Conservation (phyloP, 179 eudicot species). For the Actinidia arguta region DNA sequence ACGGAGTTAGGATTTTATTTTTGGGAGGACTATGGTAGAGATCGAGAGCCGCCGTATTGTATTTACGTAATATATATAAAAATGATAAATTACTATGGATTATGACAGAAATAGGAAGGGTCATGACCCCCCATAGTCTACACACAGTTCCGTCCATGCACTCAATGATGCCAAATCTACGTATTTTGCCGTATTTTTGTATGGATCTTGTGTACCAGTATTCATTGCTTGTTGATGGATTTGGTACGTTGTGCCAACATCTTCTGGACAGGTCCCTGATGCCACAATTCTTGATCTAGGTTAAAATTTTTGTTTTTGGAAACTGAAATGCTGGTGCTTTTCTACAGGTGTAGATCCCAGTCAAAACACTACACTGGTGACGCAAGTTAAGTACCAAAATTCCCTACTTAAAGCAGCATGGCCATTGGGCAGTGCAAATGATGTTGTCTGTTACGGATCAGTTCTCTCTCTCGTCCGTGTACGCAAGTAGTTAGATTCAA, state of each 20-base stretch:
- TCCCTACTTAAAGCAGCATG: slow-evolving; percentile 92
- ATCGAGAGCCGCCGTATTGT: too few species aligned
- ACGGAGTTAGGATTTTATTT: too few species aligned
- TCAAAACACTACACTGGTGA: slow-evolving; percentile 88
- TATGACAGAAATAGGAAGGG: too few species aligned
- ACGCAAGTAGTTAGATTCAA: too few species aligned
- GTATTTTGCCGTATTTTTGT: slow-evolving; percentile 84
- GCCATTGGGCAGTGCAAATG: slow-evolving; percentile 98
- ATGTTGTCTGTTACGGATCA: slow-evolving; percentile 46
- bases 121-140: too few species aligned
- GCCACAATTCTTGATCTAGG: background rate
- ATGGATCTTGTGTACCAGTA: slow-evolving; percentile 95
- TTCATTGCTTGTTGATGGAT: slow-evolving; percentile 88
- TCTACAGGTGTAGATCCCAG: slow-evolving; percentile 73
- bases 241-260: slow-evolving; percentile 61
- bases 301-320: background rate
- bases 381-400: slow-evolving; percentile 72
- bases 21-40: too few species aligned
- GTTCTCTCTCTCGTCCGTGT: too few species aligned
- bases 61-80: too few species aligned
- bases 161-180: slow-evolving; percentile 70
- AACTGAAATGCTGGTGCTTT: slow-evolving; percentile 8
- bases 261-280: slow-evolving; percentile 6
- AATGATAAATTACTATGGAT: too few species aligned
- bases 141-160: too few species aligned